A percentile compares a stretch with the other conserved stretches of the same genome.
phyloP scores from a whole-genome alignment of 176 grass and related monocot genomes.

The Bothriochloa decipiens region DNA sequence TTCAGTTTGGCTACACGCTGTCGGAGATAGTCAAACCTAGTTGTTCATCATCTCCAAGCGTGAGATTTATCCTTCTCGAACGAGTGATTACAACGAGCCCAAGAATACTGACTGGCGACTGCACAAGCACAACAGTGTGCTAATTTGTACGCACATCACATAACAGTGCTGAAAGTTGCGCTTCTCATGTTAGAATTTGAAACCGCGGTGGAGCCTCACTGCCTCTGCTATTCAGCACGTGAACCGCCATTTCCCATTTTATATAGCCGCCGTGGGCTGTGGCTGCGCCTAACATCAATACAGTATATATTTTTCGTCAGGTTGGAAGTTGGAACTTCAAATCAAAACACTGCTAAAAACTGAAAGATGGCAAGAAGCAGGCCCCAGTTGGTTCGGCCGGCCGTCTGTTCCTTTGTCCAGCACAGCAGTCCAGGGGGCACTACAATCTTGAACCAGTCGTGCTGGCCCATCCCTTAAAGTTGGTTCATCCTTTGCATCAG shows the following conservation, averaged over 20 bases:
- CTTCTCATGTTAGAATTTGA: not conserved
- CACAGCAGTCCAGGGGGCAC: not conserved
- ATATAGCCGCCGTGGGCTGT: not conserved
- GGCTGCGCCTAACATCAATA: not conserved
- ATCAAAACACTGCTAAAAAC: not conserved
- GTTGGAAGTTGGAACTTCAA: not conserved
- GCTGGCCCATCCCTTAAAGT: constrained; percentile 8
- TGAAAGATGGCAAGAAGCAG: not conserved
- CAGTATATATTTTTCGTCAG: not conserved
- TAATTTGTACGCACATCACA: no score
- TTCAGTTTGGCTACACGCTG: no score
- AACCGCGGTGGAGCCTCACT: not conserved
- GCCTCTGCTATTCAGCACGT: not conserved
- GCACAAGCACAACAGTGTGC: no score
- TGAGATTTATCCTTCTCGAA: no score
- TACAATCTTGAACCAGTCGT: constrained; percentile 10
- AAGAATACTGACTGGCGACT: no score
- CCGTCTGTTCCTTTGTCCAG: constrained; percentile 26
- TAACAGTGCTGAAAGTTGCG: not conserved
- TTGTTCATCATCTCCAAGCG: no score
- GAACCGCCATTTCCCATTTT: not conserved
- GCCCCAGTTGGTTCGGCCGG: constrained; percentile 1
- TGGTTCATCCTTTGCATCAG: constrained; percentile 23
- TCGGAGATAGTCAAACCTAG: no score
- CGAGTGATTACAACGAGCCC: no score